A percentile compares a stretch with the other conserved stretches of the same genome.
phyloP scores from a whole-genome alignment of 2,329 filamentous ascomycete genomes.

The Zymoseptoria brevis region DNA sequence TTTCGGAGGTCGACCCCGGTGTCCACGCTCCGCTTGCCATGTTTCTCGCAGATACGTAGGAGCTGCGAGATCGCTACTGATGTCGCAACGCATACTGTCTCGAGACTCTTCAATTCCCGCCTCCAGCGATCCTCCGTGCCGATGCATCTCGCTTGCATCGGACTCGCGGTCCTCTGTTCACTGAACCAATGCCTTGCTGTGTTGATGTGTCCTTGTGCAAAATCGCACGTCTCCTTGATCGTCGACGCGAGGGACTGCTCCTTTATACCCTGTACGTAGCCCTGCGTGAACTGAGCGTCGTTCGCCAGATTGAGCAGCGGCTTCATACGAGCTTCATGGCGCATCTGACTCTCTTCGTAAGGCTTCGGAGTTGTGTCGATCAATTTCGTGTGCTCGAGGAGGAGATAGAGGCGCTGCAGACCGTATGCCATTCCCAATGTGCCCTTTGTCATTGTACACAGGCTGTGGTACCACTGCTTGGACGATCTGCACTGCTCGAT shows the following conservation, averaged over 20 bases:
- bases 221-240: constrained; percentile 24
- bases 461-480: not conserved
- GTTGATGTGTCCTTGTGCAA: not conserved
- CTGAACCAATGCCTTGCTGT: constrained; percentile 28
- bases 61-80: constrained; percentile 22
- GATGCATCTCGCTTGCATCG: constrained; percentile 26
- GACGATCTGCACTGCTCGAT: not conserved
- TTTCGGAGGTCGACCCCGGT: constrained; percentile 8
- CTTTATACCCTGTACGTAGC: constrained; percentile 44
- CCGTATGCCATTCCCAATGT: not conserved
- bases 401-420: constrained; percentile 51
- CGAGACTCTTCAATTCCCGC: constrained; percentile 26
- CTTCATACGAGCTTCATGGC: constrained; percentile 81
- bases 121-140: constrained; percentile 34
- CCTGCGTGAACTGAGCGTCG: constrained; percentile 58
- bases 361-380: constrained; percentile 48
- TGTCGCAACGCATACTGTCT: constrained; percentile 27
- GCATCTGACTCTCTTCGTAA: constrained; percentile 59
- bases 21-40: constrained; percentile 10
- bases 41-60: constrained; percentile 14
- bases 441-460: not conserved
- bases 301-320: constrained; percentile 64
- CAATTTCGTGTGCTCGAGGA: constrained; percentile 51
- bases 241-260: not conserved
- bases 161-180: constrained; percentile 31